Conservation (phyloP, 306 rosid species). For the Cucurbita moschata region DNA sequence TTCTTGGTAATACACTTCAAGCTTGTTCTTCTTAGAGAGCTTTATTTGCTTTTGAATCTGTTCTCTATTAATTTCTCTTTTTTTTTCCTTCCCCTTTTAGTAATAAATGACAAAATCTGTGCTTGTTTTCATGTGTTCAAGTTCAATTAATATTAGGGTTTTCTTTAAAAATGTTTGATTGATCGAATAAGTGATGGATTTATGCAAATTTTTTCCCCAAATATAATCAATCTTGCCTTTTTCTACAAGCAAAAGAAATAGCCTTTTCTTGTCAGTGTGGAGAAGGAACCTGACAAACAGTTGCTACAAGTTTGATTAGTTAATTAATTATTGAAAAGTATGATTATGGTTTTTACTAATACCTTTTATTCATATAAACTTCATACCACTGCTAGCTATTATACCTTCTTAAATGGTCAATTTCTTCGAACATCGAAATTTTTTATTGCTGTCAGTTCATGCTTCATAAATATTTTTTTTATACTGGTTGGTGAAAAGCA, state of each 20-base stretch:
- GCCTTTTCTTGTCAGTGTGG: slow-evolving; percentile 17
- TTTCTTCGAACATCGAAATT: too few species aligned
- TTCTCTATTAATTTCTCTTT: not conserved
- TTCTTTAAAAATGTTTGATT: not conserved
- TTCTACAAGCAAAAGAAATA: not conserved
- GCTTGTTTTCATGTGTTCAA: not conserved
- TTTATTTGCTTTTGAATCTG: slow-evolving; percentile 11
- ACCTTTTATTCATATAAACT: too few species aligned
- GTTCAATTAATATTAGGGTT: too few species aligned
- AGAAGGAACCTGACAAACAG: slow-evolving; percentile 5
- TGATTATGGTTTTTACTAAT: too few species aligned
- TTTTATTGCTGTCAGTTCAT: too few species aligned
- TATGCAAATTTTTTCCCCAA: not conserved
- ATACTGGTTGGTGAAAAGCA: too few species aligned
- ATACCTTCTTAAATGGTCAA: too few species aligned
- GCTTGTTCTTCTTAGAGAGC: slow-evolving; percentile 1
- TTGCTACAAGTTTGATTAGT: not conserved
- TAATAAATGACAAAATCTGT: not conserved
- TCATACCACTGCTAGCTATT: too few species aligned
- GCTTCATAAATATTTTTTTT: too few species aligned
- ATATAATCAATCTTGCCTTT: not conserved
- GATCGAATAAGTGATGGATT: not conserved
- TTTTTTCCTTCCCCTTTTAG: not conserved
- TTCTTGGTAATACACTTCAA: slow-evolving; percentile 19
- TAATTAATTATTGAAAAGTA: not conserved